Base-by-base conservation (phyloP, 768 basidiomycete genomes). In the Podaxis sp. region DNA sequence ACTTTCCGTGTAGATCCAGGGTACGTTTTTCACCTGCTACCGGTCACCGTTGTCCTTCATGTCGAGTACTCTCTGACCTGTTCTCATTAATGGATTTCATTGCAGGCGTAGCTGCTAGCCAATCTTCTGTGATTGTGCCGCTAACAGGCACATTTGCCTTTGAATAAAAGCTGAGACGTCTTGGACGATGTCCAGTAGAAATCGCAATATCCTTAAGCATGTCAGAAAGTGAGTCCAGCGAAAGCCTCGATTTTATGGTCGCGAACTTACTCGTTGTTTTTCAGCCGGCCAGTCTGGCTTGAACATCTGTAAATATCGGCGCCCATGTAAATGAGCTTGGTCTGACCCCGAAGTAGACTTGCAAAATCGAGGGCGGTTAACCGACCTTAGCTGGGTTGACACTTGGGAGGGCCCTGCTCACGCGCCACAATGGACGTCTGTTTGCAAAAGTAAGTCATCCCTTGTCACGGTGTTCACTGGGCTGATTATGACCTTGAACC, bases 301-400 rank as follows among this genome's bases (percentile, higher is more conserved):
- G 59, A 81, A 81, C 67, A 72, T 67, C 26, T 76, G 81, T 79
- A 59, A 58, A 73, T 67, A 20, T 15, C 10, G 53, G 17, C 11
- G 49, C 37, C 17, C 50, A 7, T 48, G 26, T 40, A 54, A 38
- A 55, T 59, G 50, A 68, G 51, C 40, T 41, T 60, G n/a, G 63
- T 33, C 52, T 56, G 30, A 40, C 49, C 38, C 33, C 38, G 22
- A 44, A 58, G 52, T 61, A 89, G 88, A 86, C 72, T 76, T 90
- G 26, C 86, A 88, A 69, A 73, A 72, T n/a, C 73, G 70, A 44
- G 75, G 76, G 13, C 73, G 74, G 37, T 68, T 77, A 38, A 61
- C 80, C 17, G 68, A 81, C 30, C 77, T 89, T 30, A 85, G 80
- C 66, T 90, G 87, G 86, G 68, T 76, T 22, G 84, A 87, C 51